Evolutionary conservation across 129 eudicot genomes (phyloP).

Genomic region (Ambrosia artemisiifolia): DNA sequence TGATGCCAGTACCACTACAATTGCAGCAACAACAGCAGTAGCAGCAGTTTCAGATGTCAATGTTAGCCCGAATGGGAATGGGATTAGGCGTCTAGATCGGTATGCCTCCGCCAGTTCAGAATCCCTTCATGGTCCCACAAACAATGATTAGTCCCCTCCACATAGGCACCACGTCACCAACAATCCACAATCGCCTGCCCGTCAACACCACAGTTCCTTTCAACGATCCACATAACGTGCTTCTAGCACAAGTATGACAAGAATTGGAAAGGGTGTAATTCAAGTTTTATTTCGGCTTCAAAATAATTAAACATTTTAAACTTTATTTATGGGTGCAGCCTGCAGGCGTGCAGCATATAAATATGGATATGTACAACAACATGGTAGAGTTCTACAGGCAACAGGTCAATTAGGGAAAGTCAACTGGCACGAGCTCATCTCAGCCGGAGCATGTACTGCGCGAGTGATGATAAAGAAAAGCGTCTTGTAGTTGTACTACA

Average conservation of each 20-base stretch:
- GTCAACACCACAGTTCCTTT: conserved; percentile 36
- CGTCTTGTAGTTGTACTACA: conserved; percentile 26
- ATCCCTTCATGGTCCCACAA: conserved; percentile 39
- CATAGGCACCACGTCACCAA: conserved; percentile 35
- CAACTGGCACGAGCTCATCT: conserved; percentile 30
- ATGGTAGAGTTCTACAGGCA: conserved; percentile 63
- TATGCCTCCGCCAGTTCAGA: conserved; percentile 36
- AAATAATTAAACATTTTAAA: background rate
- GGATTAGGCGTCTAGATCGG: conserved; percentile 71
- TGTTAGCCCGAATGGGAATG: conserved; percentile 76
- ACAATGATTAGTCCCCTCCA: conserved; percentile 30
- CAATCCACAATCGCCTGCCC: conserved; percentile 30
- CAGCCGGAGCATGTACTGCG: conserved; percentile 28
- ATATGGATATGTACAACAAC: conserved; percentile 72
- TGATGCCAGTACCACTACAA: conserved; percentile 48
- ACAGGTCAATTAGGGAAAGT: conserved; percentile 44
- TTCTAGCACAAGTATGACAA: conserved; percentile 61
- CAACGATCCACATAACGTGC: conserved; percentile 47
- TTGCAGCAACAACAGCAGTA: conserved; percentile 45
- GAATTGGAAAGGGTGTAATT: background rate
- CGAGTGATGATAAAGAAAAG: conserved; percentile 26
- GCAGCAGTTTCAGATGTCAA: conserved; percentile 71
- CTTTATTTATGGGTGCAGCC: conserved; percentile 32
- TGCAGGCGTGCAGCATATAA: too few species aligned
- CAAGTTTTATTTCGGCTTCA: background rate